phyloP scores from a whole-genome alignment of 2,329 filamentous ascomycete species.

The Colletotrichum trifolii region DNA sequence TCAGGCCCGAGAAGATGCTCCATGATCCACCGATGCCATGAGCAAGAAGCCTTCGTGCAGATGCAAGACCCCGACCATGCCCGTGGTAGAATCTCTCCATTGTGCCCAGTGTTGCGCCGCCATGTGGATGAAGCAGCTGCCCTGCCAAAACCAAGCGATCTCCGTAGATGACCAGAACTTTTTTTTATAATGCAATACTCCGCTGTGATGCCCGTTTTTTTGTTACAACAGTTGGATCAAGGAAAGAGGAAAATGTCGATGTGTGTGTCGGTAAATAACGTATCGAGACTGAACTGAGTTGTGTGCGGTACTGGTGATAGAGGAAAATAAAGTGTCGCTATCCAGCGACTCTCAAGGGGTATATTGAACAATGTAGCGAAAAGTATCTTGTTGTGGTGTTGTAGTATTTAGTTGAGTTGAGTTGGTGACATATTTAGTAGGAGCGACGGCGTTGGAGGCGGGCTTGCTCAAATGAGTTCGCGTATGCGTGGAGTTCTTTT shows the following conservation, averaged over 20 bases:
- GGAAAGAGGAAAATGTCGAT: slow-evolving; percentile 37
- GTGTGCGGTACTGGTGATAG: slow-evolving; percentile 40
- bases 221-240: slow-evolving; percentile 51
- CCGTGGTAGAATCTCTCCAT: slow-evolving; percentile 29
- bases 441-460: slow-evolving; percentile 70
- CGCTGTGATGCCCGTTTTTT: slow-evolving; percentile 56
- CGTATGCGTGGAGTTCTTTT: slow-evolving; percentile 85
- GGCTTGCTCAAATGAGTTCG: slow-evolving; percentile 88
- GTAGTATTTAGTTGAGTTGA: background rate
- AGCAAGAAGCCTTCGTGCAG: slow-evolving; percentile 44
- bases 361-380: slow-evolving; percentile 38
- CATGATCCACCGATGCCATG: slow-evolving; percentile 43
- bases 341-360: slow-evolving; percentile 37
- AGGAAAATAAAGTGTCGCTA: slow-evolving; percentile 34
- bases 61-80: slow-evolving; percentile 16
- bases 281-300: slow-evolving; percentile 45
- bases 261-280: slow-evolving; percentile 35
- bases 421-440: slow-evolving; percentile 50
- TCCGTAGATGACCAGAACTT: slow-evolving; percentile 33
- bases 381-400: slow-evolving; percentile 41
- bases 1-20: slow-evolving; percentile 7
- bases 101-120: slow-evolving; percentile 44
- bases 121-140: slow-evolving; percentile 41
- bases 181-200: slow-evolving; percentile 63
- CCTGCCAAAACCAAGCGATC: slow-evolving; percentile 43